Evolutionary conservation across 257 asterid genomes (phyloP).

Genomic region (Plantago major): DNA sequence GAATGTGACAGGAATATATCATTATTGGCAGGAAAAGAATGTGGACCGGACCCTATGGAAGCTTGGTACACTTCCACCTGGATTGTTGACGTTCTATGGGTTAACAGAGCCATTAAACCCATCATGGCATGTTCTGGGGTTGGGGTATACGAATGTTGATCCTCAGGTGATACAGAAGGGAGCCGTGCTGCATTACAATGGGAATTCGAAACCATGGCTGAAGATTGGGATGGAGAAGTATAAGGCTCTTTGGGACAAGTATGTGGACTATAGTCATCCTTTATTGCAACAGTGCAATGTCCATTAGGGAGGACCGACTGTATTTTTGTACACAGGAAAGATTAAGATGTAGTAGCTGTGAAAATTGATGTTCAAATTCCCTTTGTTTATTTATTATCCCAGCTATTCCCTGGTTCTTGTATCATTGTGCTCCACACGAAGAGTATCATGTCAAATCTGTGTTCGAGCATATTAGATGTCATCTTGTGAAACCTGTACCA

Average conservation of each 20-base stretch:
- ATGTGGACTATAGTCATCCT: constrained; percentile 52
- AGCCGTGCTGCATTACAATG: constrained; percentile 65
- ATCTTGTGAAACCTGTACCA: background rate
- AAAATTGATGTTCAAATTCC: constrained; percentile 13
- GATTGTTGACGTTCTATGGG: constrained; percentile 56
- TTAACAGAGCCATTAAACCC: constrained; percentile 58
- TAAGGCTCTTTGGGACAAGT: constrained; percentile 57
- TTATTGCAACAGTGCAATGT: constrained; percentile 51
- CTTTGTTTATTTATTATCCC: constrained; percentile 1
- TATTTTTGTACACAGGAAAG: constrained; percentile 28
- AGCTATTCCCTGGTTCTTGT: constrained; percentile 24
- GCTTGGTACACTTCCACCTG: constrained; percentile 66
- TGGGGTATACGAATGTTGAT: constrained; percentile 58
- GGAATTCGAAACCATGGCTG: constrained; percentile 68
- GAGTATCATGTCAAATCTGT: constrained; percentile 25
- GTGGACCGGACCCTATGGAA: constrained; percentile 58
- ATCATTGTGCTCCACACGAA: constrained; percentile 25
- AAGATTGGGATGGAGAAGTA: constrained; percentile 68
- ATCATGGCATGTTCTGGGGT: constrained; percentile 57
- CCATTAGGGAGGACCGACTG: constrained; percentile 26
- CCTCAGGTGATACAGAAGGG: constrained; percentile 50
- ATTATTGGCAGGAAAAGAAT: constrained; percentile 68
- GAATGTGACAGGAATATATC: constrained; percentile 56
- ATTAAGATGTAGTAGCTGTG: constrained; percentile 16
- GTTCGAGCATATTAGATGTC: constrained; percentile 4